Percentiles rank a stretch among this genome's conserved stretches.
Evolutionary conservation across 106 monocot species (phyloP).

Genomic region (Dendrobium chrysotoxum): DNA sequence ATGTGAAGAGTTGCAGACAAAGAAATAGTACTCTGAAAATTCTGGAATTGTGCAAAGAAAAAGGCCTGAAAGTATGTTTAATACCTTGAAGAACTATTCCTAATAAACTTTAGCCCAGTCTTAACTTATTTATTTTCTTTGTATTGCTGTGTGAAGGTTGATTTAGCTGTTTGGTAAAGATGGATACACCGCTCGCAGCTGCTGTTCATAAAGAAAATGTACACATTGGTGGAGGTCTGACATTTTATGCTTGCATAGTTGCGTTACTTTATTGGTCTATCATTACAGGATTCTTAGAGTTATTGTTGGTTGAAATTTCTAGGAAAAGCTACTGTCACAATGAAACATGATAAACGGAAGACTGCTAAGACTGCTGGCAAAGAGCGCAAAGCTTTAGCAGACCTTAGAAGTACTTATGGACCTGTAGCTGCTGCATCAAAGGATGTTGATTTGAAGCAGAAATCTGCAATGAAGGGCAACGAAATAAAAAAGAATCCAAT

Average conservation of each 20-base stretch:
- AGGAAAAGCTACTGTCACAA: not conserved
- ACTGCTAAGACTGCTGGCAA: not conserved
- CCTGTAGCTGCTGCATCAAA: not conserved
- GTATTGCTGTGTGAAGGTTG: conserved; percentile 1
- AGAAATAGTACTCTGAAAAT: not conserved
- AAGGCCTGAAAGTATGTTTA: not conserved
- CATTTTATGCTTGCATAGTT: not conserved
- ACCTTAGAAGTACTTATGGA: not conserved
- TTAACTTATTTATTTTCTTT: not conserved
- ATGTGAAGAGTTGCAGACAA: not conserved
- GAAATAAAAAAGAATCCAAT: not conserved
- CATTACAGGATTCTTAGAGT: not conserved
- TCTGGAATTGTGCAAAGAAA: not conserved
- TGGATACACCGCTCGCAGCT: not conserved
- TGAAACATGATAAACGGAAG: not conserved
- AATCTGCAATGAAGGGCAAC: conserved; percentile 4
- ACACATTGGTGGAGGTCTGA: conserved; percentile 9
- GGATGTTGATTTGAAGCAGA: not conserved
- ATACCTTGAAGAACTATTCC: not conserved
- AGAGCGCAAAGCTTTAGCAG: conserved; percentile 8
- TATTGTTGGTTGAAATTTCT: not conserved
- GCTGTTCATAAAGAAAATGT: conserved; percentile 3
- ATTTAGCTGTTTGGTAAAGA: not conserved
- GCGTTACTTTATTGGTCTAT: too few species aligned
- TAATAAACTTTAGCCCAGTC: not conserved